phyloP scores from a whole-genome alignment of 1,284 basidiomycete species.

The Thelephora terrestris region DNA sequence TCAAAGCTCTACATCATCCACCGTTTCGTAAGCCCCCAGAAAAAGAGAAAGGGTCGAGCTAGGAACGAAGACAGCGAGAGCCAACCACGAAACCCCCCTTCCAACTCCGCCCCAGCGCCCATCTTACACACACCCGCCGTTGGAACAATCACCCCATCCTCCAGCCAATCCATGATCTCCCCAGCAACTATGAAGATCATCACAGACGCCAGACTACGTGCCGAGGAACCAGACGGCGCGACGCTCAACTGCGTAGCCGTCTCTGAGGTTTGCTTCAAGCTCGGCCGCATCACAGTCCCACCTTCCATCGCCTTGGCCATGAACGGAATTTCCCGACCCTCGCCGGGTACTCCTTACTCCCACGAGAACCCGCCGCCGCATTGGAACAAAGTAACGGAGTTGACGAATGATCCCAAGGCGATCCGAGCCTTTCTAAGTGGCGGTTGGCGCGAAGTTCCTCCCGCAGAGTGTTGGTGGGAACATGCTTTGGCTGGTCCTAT shows the following conservation, averaged over 20 bases:
- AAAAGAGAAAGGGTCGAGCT: conserved; percentile 22
- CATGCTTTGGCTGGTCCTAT: conserved; percentile 38
- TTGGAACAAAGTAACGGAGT: conserved; percentile 33
- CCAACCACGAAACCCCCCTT: conserved; percentile 8
- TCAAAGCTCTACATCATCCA: conserved; percentile 51
- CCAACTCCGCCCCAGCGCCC: conserved; percentile 17
- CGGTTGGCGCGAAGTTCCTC: conserved; percentile 48
- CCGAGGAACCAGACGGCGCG: conserved; percentile 44
- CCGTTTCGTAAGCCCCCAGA: conserved; percentile 57
- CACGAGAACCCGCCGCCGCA: conserved; percentile 41
- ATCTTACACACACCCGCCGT: conserved; percentile 20
- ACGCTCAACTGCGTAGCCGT: conserved; percentile 61
- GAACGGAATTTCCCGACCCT: conserved; percentile 40
- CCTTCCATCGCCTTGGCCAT: conserved; percentile 47
- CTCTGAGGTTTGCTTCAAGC: conserved; percentile 65
- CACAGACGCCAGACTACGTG: conserved; percentile 18
- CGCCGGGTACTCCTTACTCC: conserved; percentile 25
- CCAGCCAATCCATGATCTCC: conserved; percentile 9
- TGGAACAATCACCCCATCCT: conserved; percentile 11
- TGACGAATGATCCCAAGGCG: conserved; percentile 25
- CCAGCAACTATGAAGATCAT: conserved; percentile 21
- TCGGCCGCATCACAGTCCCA: conserved; percentile 67
- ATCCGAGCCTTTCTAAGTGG: conserved; percentile 37
- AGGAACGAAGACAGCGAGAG: conserved; percentile 8
- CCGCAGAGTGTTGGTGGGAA: conserved; percentile 55